Percentiles rank a stretch among this genome's conserved stretches.
Conservation (phyloP, 371 early-diverging fungal species). For the Syncephalastrum monosporum region DNA sequence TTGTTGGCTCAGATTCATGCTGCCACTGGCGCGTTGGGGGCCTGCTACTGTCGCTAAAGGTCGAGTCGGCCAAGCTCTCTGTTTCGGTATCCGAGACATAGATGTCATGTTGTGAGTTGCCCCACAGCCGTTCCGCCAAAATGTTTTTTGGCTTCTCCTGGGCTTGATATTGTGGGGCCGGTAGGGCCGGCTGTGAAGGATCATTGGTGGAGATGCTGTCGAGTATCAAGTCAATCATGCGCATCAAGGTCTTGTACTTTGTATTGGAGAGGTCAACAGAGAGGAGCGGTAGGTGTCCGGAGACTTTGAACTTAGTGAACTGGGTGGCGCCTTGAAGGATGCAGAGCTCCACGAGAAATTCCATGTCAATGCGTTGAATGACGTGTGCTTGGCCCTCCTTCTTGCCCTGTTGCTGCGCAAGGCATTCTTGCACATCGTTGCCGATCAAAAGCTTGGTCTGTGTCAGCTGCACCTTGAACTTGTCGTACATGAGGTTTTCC, state of each 20-base stretch:
- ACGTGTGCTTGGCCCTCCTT: constrained; percentile 51
- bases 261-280: constrained; percentile 79
- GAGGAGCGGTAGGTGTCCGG: constrained; percentile 71
- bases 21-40: constrained; percentile 24
- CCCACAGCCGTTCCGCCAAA: constrained; percentile 24
- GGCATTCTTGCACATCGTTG: constrained; percentile 59
- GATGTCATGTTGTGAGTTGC: constrained; percentile 12
- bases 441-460: constrained; percentile 70
- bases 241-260: constrained; percentile 83
- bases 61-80: constrained; percentile 10
- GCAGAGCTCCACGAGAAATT: constrained; percentile 68
- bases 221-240: constrained; percentile 62
- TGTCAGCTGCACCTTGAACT: constrained; percentile 68
- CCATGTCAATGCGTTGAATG: constrained; percentile 73
- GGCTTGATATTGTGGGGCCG: too few species aligned
- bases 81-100: constrained; percentile 22
- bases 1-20: constrained; percentile 7
- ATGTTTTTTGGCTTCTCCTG: constrained; percentile 13
- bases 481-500: constrained; percentile 77
- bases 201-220: constrained; percentile 31
- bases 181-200: too few species aligned
- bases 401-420: constrained; percentile 46
- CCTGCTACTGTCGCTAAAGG: constrained; percentile 19
- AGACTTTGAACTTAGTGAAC: constrained; percentile 66
- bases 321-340: constrained; percentile 70